Conservation (phyloP, 1,284 basidiomycete genomes). For the Cutaneotrichosporon cavernicola region DNA sequence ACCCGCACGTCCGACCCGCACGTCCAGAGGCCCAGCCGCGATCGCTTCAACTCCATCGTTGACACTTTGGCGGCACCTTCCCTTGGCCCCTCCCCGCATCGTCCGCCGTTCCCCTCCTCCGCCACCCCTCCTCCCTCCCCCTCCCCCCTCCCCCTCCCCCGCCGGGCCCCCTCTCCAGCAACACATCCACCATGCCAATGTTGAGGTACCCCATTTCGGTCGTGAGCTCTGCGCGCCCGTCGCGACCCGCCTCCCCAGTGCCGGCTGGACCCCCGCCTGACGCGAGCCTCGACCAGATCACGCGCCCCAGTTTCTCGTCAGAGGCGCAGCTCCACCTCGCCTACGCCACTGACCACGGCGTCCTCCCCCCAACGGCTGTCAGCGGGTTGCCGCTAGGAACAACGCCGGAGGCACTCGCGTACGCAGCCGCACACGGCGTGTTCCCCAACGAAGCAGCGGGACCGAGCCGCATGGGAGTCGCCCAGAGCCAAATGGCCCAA, state of each 20-base stretch:
- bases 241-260: constrained; percentile 2
- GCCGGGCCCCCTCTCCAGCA: constrained; percentile 2
- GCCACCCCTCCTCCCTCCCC: neutral
- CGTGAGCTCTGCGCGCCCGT: neutral
- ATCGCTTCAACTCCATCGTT: neutral
- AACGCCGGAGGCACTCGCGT: neutral
- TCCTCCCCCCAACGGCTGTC: neutral
- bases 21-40: constrained; percentile 1
- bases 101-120: neutral
- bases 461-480: constrained; percentile 1
- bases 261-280: neutral
- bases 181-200: neutral
- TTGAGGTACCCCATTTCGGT: neutral
- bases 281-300: neutral
- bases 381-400: neutral
- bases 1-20: neutral
- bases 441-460: constrained; percentile 3
- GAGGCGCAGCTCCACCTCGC: neutral
- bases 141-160: neutral
- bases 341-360: neutral
- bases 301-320: neutral
- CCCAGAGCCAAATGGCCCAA: neutral
- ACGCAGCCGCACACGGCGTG: constrained; percentile 2
- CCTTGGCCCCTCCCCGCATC: neutral
- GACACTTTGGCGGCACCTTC: neutral